Evolutionary conservation across 2,329 filamentous ascomycete genomes (phyloP), one percentile per base, ranked within the genome.

Genomic region (Ceratocystis harringtonii): DNA sequence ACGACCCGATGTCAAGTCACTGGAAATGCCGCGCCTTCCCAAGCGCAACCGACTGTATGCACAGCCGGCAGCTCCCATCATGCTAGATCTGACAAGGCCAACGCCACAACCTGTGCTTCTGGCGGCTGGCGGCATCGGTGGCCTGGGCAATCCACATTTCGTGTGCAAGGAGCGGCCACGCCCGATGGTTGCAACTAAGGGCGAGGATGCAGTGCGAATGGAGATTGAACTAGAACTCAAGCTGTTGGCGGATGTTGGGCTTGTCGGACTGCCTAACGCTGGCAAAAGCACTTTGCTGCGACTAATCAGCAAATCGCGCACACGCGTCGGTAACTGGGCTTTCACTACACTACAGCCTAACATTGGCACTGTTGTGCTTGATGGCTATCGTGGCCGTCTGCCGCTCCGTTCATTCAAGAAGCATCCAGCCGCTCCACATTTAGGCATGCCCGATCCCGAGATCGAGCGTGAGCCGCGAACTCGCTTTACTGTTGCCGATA

Each of bases 281-380:
- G 94, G 94, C 7, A 99, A 99, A 76, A 95, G 89, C 73, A 97
- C 94, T 0, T 80, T 99, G 1, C 81, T 97, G 17, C 86, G 94
- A 19, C 87, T 92, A 2, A 78, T 99, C 70, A 95, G 87, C 71
- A 92, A 92, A 74, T 95, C 89, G 73, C 87, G 91, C 67, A 90
- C 94, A 1, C 84, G 94, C 48, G 85, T 99, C 36, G 94, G 94
- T 50, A 86, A 89, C 73, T 99, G 94, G 94, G 92, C 91, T 8
- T 99, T 99, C 74, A 99, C 94, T 2, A 99, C 94, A 0, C 80
- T 99, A 7, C 87, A 92, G 70, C 94, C 94, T 2, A 96, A 95
- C 70, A 95, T 99, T 65, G 94, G 94, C 62, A 99, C 94, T 0
- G 90, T 99, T 5, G 87, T 97, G 15, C 82, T 99, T 10, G 94